Evolutionary conservation across 176 grass and related monocot species (phyloP).

Genomic region (barley (Hordeum vulgare)): DNA sequence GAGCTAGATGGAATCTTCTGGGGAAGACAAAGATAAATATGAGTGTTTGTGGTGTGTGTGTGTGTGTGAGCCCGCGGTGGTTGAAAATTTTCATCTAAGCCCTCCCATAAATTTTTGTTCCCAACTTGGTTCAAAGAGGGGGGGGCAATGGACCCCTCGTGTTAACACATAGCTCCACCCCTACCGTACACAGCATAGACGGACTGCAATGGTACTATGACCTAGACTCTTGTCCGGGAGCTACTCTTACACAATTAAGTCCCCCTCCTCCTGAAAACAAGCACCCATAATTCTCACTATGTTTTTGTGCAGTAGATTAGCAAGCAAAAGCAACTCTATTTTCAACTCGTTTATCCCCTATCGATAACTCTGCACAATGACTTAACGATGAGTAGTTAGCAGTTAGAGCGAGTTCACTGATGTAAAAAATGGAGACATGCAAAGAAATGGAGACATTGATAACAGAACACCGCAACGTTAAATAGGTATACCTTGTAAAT

Average conservation of each 20-base stretch:
- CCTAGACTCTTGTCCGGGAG: not conserved
- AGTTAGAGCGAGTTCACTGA: not conserved
- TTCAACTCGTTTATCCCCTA: not conserved
- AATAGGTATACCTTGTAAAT: not conserved
- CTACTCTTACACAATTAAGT: not conserved
- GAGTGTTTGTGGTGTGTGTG: no score
- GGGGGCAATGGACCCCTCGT: no score
- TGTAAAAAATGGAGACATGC: not conserved
- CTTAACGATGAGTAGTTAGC: not conserved
- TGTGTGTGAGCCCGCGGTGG: no score
- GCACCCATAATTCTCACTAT: not conserved
- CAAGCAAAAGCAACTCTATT: not conserved
- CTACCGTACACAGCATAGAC: no score
- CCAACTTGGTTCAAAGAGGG: no score
- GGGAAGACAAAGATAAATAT: no score
- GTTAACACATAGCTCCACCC: no score
- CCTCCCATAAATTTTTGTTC: no score
- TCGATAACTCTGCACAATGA: not conserved
- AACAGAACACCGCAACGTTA: not conserved
- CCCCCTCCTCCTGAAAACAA: not conserved
- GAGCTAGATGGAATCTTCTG: no score
- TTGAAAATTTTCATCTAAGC: no score
- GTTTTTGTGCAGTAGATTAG: not conserved
- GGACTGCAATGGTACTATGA: not conserved
- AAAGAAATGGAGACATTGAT: not conserved